phyloP scores from a whole-genome alignment of 2,329 filamentous ascomycete species.

The Magnaporthiopsis incrustans region DNA sequence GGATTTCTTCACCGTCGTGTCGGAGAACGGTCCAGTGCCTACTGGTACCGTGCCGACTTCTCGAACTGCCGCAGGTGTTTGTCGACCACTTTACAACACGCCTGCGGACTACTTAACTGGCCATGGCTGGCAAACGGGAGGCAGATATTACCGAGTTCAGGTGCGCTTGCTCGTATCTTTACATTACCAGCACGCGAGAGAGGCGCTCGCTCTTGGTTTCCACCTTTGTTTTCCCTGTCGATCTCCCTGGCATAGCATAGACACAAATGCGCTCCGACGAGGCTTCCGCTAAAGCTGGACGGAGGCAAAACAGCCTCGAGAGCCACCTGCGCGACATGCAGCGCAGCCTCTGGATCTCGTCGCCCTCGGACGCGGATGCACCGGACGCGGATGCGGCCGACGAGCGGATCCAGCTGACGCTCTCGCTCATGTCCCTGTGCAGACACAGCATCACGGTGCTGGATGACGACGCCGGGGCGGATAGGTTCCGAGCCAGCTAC shows the following conservation, averaged over 20 bases:
- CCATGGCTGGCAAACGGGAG: not conserved
- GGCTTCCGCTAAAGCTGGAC: not conserved
- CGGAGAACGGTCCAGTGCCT: not conserved
- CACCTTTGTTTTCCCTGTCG: no score
- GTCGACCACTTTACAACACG: no score
- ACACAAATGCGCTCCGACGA: not conserved
- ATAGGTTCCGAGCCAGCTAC: not conserved
- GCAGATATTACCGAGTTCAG: not conserved
- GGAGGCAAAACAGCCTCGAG: not conserved
- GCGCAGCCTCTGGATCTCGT: not conserved
- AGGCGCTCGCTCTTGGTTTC: no score
- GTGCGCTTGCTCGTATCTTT: not conserved
- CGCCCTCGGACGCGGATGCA: not conserved
- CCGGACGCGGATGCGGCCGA: not conserved
- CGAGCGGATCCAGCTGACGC: not conserved
- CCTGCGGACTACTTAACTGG: not conserved
- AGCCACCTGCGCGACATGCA: not conserved
- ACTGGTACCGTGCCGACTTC: no score
- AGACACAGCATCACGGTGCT: not conserved
- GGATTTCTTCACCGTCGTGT: not conserved
- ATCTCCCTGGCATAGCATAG: no score
- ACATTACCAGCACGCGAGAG: no score
- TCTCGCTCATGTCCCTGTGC: not conserved
- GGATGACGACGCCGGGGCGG: not conserved
- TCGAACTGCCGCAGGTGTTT: not conserved